Evolutionary conservation across 176 grass and related monocot species (phyloP), one percentile per base, ranked within the genome.

Genomic region (Pontederia paniculata): DNA sequence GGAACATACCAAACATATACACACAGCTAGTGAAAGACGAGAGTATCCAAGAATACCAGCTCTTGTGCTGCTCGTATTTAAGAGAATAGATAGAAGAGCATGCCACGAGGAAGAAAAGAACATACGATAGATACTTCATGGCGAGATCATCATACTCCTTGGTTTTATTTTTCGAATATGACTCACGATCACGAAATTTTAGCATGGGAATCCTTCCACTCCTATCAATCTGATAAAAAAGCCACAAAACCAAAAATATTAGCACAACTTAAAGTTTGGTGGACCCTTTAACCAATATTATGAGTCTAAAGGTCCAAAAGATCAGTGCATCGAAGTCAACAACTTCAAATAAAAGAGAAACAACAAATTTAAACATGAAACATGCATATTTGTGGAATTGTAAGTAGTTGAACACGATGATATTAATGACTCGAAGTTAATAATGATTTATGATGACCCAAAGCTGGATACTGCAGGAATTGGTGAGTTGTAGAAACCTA

Each of bases 11-110:
- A 70, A 99, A 99, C 94, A 93, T 93, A 81, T 99, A 99, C 13
- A 99, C 94, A 60, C 87, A 99, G 63, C 87, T 99, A 58, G 94
- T 99, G 62, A 88, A 66, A 69, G 94, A 98, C 51, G 94, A 98
- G 41, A 98, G 86, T 83, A 98, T 93, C 94, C 94, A 98, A 0
- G 94, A 98, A 76, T 98, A 98, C 94, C 94, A 98, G 75, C 94
- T 93, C 78, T 78, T 98, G 50, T 98, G 94, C 62, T 84, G 78
- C 45, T 98, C 80, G 23, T 98, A 98, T 60, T 82, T 93, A 0
- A 98, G 83, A 2, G 94, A 98, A 85, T 98, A 98, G 16, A 78
- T 69, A 21, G 94, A 66, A 69, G 80, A 98, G 54, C 87, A 80
- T 25, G 48, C 56, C 48, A 81, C 76, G 17, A 98, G 82, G 58